phyloP scores from a whole-genome alignment of 2,329 filamentous ascomycete species.

The Botrytis paeoniae region DNA sequence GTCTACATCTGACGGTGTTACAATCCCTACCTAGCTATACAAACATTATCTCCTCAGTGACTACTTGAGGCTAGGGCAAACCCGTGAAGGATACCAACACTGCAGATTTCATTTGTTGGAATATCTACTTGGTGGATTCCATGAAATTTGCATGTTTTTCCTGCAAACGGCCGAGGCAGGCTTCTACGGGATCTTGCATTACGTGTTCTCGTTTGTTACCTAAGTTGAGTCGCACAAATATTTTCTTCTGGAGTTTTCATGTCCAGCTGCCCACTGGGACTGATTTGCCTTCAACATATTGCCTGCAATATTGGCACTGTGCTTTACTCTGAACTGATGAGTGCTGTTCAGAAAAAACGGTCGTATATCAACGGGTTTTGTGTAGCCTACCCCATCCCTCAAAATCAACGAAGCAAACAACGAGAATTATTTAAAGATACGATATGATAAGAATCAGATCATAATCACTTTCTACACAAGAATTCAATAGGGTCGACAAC shows the following conservation, averaged over 20 bases:
- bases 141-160: conserved; percentile 17
- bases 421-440: neutral
- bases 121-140: neutral
- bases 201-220: conserved; percentile 13
- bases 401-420: neutral
- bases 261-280: neutral
- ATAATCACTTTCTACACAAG: neutral
- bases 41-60: neutral
- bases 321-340: neutral
- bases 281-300: neutral
- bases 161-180: conserved; percentile 3
- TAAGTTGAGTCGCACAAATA: neutral
- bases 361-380: neutral
- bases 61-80: neutral
- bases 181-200: conserved; percentile 12
- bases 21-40: neutral
- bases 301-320: neutral
- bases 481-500: neutral
- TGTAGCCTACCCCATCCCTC: neutral
- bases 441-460: neutral
- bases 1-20: neutral
- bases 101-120: neutral
- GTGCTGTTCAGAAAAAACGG: neutral
- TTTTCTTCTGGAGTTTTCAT: neutral
- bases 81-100: neutral